Evolutionary conservation across 805 yeast species (phyloP), one percentile per base, ranked within the genome.

Genomic region (Saccharomycopsis malanga): DNA sequence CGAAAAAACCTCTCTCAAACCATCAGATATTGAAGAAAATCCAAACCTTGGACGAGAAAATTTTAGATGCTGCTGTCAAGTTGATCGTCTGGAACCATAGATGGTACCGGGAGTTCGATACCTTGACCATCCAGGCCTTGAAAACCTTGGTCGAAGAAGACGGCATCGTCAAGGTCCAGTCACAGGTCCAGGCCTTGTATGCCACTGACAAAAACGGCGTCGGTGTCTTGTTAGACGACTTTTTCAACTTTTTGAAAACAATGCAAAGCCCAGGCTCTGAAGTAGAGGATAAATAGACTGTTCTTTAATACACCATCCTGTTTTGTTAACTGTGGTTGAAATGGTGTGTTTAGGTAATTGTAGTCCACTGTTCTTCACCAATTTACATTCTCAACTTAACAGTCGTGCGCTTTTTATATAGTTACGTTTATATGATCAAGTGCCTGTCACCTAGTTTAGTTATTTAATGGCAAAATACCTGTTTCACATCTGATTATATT

Each of bases 11-110:
- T 29, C 32, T 56, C 15, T 52, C 61, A 1, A 54, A 58, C 5
- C 57, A 56, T 29, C 61, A 58, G 34, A 45, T 63, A n/a, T 53
- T 58, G 22, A 63, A 69, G 48, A 63, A 67, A 23, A 59, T 72
- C 22, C 64, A 62, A 42, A 69, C 65, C 45, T 60, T 76, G 44
- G 61, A 61, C 43, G 58, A 56, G 18, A 70, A 72, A 53, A 77
- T 87, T 10, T 69, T 89, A 50, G 87, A 83, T 48, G 67, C 82
- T 20, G 65, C 80, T 48, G 86, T 89, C 30, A 84, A 83, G 57
- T 68, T 93, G 45, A 68, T 83, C n/a, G 95, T 93, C n/a, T 94
- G 98, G 97, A 84, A 87, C 60, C 97, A 89, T 64, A 77, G 98
- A 60, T 93, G 98, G 98, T 94, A 91, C 66, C 76, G 81, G 54